Conservation (phyloP, 2,329 filamentous ascomycete genomes). For the Epichloe elymi region DNA sequence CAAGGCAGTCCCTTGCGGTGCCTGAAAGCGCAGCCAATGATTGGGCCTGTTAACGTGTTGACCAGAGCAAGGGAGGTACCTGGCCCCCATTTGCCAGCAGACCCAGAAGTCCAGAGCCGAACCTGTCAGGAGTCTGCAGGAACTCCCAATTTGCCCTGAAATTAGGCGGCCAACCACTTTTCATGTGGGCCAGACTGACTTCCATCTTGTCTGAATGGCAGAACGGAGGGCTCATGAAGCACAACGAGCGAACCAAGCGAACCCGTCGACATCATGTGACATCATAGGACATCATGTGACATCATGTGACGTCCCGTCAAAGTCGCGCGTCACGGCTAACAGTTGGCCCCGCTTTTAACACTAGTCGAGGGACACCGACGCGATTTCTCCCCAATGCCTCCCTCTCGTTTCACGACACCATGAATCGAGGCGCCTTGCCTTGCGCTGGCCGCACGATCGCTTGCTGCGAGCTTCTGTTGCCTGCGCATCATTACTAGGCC, state of each 20-base stretch:
- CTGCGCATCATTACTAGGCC: background rate
- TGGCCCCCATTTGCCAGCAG: background rate
- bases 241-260: background rate
- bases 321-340: conserved; percentile 12
- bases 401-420: background rate
- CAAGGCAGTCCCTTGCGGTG: background rate
- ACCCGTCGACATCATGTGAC: too few species aligned
- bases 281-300: conserved; percentile 17
- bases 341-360: background rate
- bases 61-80: background rate
- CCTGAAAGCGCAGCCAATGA: background rate
- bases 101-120: too few species aligned
- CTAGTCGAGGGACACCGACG: background rate
- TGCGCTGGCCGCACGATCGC: background rate
- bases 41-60: too few species aligned
- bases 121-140: background rate
- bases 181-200: background rate
- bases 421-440: conserved; percentile 1
- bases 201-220: background rate
- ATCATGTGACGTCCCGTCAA: conserved; percentile 21
- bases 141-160: conserved; percentile 15
- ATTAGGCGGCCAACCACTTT: conserved; percentile 13
- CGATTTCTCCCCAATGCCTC: background rate
- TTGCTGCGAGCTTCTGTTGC: background rate
- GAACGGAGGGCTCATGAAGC: background rate